Conservation (phyloP, 2,329 filamentous ascomycete species). For the Alternaria gaisen region DNA sequence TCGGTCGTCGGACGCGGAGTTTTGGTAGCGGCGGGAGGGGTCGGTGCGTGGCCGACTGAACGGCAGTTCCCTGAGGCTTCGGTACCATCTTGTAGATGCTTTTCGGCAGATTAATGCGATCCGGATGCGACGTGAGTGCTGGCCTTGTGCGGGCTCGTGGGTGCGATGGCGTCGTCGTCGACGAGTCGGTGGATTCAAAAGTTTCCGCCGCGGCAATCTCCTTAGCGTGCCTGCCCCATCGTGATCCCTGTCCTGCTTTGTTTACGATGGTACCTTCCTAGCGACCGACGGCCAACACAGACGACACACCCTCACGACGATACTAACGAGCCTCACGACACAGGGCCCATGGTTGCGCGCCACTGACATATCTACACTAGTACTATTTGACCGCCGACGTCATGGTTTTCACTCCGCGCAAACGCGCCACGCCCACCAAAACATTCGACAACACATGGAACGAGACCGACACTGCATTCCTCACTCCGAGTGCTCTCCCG, state of each 20-base stretch:
- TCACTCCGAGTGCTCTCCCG: constrained; percentile 53
- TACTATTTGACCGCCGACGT: constrained; percentile 11
- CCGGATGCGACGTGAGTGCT: not conserved
- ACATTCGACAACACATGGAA: constrained; percentile 53
- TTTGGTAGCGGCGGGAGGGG: constrained; percentile 68
- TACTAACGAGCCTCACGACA: constrained; percentile 12
- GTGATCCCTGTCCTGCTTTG: constrained; percentile 20
- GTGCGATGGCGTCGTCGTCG: constrained; percentile 12
- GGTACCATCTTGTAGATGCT: constrained; percentile 44
- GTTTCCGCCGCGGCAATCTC: constrained; percentile 23
- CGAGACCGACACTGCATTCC: constrained; percentile 52
- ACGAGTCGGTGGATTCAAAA: constrained; percentile 19
- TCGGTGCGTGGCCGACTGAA: constrained; percentile 53
- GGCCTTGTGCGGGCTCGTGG: not conserved
- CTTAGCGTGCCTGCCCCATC: constrained; percentile 22
- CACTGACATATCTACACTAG: not conserved
- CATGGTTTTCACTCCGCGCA: constrained; percentile 46
- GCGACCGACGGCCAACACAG: constrained; percentile 19
- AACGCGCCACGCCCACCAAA: constrained; percentile 32
- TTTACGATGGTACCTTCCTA: constrained; percentile 23
- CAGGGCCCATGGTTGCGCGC: constrained; percentile 15
- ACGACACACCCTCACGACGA: constrained; percentile 14
- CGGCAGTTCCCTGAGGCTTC: constrained; percentile 45
- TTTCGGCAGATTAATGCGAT: not conserved
- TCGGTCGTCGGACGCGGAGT: constrained; percentile 71